These are phyloP conservation scores for Ballota nigra DNA, from an alignment of 257 asterid genomes.

Conservation along the genomic window DNA sequence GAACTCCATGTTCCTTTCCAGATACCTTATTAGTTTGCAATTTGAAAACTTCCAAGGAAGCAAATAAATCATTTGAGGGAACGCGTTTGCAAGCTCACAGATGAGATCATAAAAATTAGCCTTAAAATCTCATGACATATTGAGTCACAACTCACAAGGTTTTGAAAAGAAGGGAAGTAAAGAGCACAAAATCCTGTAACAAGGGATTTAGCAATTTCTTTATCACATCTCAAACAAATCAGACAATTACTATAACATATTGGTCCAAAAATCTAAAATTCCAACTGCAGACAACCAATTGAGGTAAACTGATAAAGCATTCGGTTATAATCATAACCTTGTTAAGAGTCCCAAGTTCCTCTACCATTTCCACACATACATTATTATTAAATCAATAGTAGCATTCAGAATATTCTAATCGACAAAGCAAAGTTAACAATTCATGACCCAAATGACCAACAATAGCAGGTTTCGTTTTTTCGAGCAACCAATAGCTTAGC, in stretches of 20 bases:
- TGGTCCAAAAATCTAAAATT: not conserved
- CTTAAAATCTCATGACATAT: not conserved
- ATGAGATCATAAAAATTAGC: not conserved
- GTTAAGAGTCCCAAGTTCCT: not conserved
- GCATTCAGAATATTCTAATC: not conserved
- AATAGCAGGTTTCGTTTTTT: not conserved
- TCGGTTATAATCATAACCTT: not conserved
- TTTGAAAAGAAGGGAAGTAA: not conserved
- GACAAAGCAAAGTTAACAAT: not conserved
- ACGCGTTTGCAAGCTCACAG: not conserved
- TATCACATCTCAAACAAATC: slow-evolving; percentile 2
- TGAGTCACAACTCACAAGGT: slow-evolving; percentile 2
- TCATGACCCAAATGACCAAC: slow-evolving; percentile 3
- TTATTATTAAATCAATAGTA: not conserved
- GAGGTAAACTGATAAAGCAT: not conserved
- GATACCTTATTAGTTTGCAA: not conserved
- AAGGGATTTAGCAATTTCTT: not conserved
- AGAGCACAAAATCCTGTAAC: not conserved
- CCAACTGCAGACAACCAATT: not conserved
- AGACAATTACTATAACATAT: not conserved
- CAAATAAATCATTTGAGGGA: not conserved
- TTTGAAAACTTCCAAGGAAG: not conserved
- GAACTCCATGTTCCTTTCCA: not conserved
- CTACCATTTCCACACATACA: not conserved
- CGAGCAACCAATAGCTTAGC: not conserved